Base-by-base conservation (phyloP, 78 protist genomes). In the Speleostelium caveatum region DNA sequence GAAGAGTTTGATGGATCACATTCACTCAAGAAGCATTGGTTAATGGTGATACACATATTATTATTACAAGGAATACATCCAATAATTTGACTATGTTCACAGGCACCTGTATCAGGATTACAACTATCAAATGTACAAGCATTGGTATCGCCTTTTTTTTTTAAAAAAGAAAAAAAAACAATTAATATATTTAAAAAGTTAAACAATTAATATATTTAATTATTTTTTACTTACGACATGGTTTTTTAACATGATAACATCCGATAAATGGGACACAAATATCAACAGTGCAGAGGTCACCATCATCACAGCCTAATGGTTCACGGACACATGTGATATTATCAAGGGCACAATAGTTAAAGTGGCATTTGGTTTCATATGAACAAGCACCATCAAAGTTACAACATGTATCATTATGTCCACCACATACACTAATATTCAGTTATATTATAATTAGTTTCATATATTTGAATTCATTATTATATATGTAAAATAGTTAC, bases 351-450 rank as follows among this genome's bases (percentile, higher is more conserved):
- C 67, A 60, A 60, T 12, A n/a, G 16, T 12, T 26, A 3, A 30
- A 30, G 10, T 19, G 30, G 16, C 67, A 60, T 17, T 14, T 0
- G 5, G 16, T 7, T 3, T 1, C 7, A 30, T 60, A 1, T 21
- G 39, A 45, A 6, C n/a, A 17, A 19, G 30, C 76, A 69, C 76
- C 30, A 69, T 69, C 10, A 30, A 41, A 28, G 2, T 30, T 28
- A 51, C 76, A 69, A 69, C 76, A 69, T 45, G 35, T 49, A 16
- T 39, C 16, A 3, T 51, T 63, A 39, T 80, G 61, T 19, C 89
- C 89, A 36, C 68, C 72, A 32, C 89, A 80, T 6, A 80, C 71
- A 30, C 87, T 75, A 78, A n/a, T n/a, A n/a, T n/a, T n/a, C n/a
- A n/a, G n/a, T n/a, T n/a, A n/a, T n/a, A n/a, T n/a, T n/a, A n/a